Conservation (phyloP, 2,329 filamentous ascomycete genomes). For the Blumeria hordei region DNA sequence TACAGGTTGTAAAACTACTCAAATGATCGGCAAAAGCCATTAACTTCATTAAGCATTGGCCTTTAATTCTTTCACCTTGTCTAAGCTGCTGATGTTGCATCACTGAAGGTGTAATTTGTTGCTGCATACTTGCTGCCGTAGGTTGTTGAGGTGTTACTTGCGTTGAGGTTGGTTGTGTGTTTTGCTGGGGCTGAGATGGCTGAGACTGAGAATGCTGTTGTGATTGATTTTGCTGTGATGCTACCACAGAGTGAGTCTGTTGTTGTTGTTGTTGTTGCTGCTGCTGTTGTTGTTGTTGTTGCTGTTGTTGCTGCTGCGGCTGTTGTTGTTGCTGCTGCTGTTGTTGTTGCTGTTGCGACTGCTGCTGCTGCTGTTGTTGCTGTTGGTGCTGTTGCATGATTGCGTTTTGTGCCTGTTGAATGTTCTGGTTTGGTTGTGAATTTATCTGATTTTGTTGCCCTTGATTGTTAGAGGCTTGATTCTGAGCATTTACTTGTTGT, state of each 20-base stretch:
- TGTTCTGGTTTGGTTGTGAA: slow-evolving; percentile 18
- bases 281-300: slow-evolving; percentile 17
- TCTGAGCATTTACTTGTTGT: slow-evolving; percentile 18
- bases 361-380: slow-evolving; percentile 10
- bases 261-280: slow-evolving; percentile 23
- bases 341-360: neutral
- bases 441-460: slow-evolving; percentile 26
- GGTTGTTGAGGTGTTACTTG: slow-evolving; percentile 17
- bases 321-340: slow-evolving; percentile 7
- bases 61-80: slow-evolving; percentile 20
- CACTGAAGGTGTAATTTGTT: neutral
- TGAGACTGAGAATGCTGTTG: slow-evolving; percentile 21
- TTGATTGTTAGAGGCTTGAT: slow-evolving; percentile 18
- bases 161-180: slow-evolving; percentile 19
- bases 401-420: slow-evolving; percentile 18
- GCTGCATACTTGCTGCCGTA: slow-evolving; percentile 13
- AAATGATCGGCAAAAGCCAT: slow-evolving; percentile 39
- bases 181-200: slow-evolving; percentile 18
- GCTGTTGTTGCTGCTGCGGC: slow-evolving; percentile 21
- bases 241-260: slow-evolving; percentile 16
- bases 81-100: slow-evolving; percentile 15
- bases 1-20: slow-evolving; percentile 28
- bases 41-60: slow-evolving; percentile 32
- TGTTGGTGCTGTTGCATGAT: slow-evolving; percentile 19
- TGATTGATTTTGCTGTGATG: slow-evolving; percentile 19